A percentile compares a stretch with the other conserved stretches of the same genome.
Evolutionary conservation across 1,139 yeast genomes (phyloP).

Genomic region (Kluyveromyces sp.): DNA sequence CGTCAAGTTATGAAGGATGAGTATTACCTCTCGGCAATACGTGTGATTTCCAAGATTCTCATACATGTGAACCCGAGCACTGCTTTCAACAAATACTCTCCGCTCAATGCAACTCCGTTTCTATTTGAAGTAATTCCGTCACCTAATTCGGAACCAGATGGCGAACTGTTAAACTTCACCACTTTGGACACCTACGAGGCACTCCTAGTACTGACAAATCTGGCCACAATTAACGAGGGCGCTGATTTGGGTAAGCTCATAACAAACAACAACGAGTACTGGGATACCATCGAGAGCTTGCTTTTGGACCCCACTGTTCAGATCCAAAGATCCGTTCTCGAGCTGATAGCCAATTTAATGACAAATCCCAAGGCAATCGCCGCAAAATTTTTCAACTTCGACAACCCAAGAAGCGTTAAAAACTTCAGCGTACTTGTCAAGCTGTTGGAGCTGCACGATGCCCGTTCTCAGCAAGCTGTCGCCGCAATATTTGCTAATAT

Average conservation of each 20-base stretch:
- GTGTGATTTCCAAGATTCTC: slow-evolving; percentile 25
- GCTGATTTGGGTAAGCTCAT: slow-evolving; percentile 27
- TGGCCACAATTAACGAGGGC: slow-evolving; percentile 37
- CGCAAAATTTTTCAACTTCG: slow-evolving; percentile 31
- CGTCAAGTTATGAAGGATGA: slow-evolving; percentile 11
- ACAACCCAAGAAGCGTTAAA: slow-evolving; percentile 26
- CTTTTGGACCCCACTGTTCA: slow-evolving; percentile 28
- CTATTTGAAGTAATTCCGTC: slow-evolving; percentile 26
- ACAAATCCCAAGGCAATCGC: slow-evolving; percentile 27
- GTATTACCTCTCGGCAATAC: slow-evolving; percentile 21
- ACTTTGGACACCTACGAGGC: slow-evolving; percentile 39
- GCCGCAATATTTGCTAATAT: slow-evolving; percentile 31
- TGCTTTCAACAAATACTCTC: slow-evolving; percentile 28
- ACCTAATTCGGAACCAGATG: slow-evolving; percentile 1
- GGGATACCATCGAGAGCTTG: slow-evolving; percentile 35
- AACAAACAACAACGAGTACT: slow-evolving; percentile 32
- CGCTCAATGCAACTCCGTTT: slow-evolving; percentile 27
- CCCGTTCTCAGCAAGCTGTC: slow-evolving; percentile 30
- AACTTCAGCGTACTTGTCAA: slow-evolving; percentile 28
- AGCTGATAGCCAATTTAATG: slow-evolving; percentile 29
- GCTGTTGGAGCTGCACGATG: slow-evolving; percentile 24
- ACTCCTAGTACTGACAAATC: slow-evolving; percentile 42
- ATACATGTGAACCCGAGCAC: slow-evolving; percentile 25
- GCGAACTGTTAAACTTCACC: slow-evolving; percentile 6
- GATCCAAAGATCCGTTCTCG: slow-evolving; percentile 28